A percentile compares a stretch with the other conserved stretches of the same genome.
Conservation (phyloP, 345 rosid genomes). For the Eucalyptus viminalis region DNA sequence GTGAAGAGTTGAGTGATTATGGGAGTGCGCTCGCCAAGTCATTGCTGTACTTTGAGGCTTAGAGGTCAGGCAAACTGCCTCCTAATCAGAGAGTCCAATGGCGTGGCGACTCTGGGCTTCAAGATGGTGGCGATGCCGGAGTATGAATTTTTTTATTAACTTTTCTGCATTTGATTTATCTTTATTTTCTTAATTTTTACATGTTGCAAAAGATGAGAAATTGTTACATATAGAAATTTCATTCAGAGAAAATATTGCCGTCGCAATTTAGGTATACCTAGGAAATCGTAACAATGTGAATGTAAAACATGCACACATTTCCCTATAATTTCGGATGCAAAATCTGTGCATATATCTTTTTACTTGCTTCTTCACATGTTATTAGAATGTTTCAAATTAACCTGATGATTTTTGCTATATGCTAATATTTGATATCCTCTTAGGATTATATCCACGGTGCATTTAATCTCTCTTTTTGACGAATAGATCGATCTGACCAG, state of each 20-base stretch:
- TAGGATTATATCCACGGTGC: background rate
- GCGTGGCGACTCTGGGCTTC: constrained; percentile 58
- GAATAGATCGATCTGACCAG: constrained; percentile 47
- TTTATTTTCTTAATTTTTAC: background rate
- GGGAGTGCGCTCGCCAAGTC: constrained; percentile 47
- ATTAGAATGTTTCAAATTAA: background rate
- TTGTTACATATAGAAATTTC: background rate
- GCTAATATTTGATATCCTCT: background rate
- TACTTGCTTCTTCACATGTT: no score
- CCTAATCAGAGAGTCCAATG: constrained; percentile 41
- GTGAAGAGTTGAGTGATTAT: constrained; percentile 9
- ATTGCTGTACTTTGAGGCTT: constrained; percentile 55
- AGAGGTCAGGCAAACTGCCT: constrained; percentile 65
- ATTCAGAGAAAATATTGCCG: background rate
- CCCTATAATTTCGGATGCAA: background rate
- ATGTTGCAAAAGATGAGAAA: background rate
- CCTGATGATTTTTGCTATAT: background rate
- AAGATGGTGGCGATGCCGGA: constrained; percentile 36
- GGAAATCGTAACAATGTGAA: no score
- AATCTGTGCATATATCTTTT: background rate
- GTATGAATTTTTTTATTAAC: background rate
- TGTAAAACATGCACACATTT: background rate
- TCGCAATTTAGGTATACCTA: no score
- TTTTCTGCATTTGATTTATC: background rate
- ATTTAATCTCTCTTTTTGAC: background rate